Conservation (phyloP, 306 rosid species). For the Quercus gilva region DNA sequence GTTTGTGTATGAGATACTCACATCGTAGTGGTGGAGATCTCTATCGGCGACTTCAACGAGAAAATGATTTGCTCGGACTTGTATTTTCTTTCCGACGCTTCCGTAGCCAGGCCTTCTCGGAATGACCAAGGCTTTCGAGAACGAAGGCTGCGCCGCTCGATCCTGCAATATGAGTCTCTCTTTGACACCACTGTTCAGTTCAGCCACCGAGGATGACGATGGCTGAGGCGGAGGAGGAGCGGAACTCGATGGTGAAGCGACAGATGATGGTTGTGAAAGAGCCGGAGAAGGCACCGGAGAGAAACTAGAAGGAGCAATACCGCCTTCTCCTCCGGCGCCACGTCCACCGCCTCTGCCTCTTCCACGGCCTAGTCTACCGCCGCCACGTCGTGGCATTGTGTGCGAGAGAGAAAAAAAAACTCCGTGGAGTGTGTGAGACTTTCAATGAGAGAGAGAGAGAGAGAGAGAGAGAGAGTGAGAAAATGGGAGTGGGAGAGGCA, state of each 20-base stretch:
- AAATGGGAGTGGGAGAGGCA: too few species aligned
- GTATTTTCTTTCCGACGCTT: slow-evolving; percentile 5
- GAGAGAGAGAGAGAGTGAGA: too few species aligned
- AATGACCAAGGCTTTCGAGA: slow-evolving; percentile 27
- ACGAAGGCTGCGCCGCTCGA: slow-evolving; percentile 29
- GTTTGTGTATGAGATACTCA: slow-evolving; percentile 7
- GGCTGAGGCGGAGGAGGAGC: background rate
- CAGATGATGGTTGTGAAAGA: background rate
- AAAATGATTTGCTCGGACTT: slow-evolving; percentile 65
- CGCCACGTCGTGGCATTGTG: slow-evolving; percentile 30
- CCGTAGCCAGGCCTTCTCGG: slow-evolving; percentile 55
- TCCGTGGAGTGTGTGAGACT: too few species aligned
- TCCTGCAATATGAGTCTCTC: slow-evolving; percentile 24
- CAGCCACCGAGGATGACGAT: background rate
- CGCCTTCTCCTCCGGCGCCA: background rate
- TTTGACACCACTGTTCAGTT: background rate
- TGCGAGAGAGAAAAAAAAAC: too few species aligned
- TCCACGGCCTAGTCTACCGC: background rate
- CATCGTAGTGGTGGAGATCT: slow-evolving; percentile 59
- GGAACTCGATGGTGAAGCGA: background rate
- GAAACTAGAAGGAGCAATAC: background rate
- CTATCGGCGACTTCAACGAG: slow-evolving; percentile 26
- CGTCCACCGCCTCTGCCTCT: background rate
- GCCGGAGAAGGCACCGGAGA: background rate
- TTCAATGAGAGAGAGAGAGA: too few species aligned